Evolutionary conservation across 2,329 filamentous ascomycete species (phyloP).

Genomic region (Fonsecaea nubica): DNA sequence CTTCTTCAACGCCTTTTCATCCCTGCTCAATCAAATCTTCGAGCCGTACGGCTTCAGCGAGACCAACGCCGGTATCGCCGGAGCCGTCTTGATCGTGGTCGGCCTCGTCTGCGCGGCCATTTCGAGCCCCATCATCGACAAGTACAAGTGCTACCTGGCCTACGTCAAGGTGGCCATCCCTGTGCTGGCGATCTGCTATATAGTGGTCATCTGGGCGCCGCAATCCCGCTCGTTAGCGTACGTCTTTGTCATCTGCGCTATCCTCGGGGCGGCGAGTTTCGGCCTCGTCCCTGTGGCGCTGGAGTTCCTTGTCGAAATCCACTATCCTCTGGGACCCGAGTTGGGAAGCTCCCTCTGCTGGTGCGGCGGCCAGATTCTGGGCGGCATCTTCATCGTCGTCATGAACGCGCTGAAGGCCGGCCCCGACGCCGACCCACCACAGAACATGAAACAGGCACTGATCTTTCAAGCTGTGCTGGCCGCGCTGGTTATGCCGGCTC

Average conservation of each 20-base stretch:
- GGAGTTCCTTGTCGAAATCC: slow-evolving; percentile 86
- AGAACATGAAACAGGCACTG: slow-evolving; percentile 75
- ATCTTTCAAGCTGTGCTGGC: slow-evolving; percentile 80
- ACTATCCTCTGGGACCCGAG: slow-evolving; percentile 84
- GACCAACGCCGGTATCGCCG: slow-evolving; percentile 85
- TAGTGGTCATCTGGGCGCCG: slow-evolving; percentile 83
- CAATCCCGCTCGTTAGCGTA: slow-evolving; percentile 60
- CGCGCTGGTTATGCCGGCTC: slow-evolving; percentile 68
- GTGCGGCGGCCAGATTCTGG: slow-evolving; percentile 83
- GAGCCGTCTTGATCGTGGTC: slow-evolving; percentile 85
- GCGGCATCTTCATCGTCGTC: slow-evolving; percentile 82
- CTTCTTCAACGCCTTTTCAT: slow-evolving; percentile 91
- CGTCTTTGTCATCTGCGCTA: slow-evolving; percentile 73
- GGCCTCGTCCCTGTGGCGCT: slow-evolving; percentile 80
- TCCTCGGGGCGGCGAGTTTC: slow-evolving; percentile 82
- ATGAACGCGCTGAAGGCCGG: slow-evolving; percentile 72
- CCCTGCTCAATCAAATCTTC: slow-evolving; percentile 88
- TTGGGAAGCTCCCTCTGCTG: slow-evolving; percentile 83
- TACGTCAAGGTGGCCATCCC: slow-evolving; percentile 78
- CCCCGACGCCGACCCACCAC: slow-evolving; percentile 62
- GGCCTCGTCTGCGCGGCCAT: slow-evolving; percentile 80
- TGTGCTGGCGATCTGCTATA: slow-evolving; percentile 73
- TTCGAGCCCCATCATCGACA: slow-evolving; percentile 80
- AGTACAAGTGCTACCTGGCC: slow-evolving; percentile 77
- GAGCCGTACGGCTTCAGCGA: slow-evolving; percentile 83